Percentiles rank a stretch among this genome's conserved stretches.
phyloP scores from a whole-genome alignment of 805 yeast species.

The Candida ortonii region DNA sequence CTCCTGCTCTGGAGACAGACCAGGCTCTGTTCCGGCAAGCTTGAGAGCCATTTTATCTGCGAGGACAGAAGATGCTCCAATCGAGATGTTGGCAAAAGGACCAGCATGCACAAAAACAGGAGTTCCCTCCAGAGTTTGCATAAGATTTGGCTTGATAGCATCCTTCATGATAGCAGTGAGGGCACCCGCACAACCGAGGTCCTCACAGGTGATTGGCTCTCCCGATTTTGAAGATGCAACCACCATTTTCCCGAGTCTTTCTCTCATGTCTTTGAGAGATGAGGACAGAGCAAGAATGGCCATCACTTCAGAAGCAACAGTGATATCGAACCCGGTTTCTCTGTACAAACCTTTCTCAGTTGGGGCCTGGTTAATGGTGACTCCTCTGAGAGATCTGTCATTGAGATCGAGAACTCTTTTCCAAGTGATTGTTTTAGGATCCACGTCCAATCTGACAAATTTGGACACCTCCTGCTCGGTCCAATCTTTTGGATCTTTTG shows the following conservation, averaged over 20 bases:
- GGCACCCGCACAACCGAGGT: constrained; percentile 94
- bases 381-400: constrained; percentile 85
- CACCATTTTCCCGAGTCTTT: constrained; percentile 84
- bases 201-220: constrained; percentile 88
- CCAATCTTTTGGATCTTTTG: constrained; percentile 77
- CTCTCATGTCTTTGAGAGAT: constrained; percentile 77
- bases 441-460: constrained; percentile 84
- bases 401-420: constrained; percentile 92
- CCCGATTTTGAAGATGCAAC: constrained; percentile 77
- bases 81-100: constrained; percentile 95
- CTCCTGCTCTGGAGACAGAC: constrained; percentile 33
- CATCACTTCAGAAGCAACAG: constrained; percentile 96
- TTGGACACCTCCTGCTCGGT: constrained; percentile 68
- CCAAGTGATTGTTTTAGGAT: constrained; percentile 87
- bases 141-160: constrained; percentile 92
- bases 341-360: constrained; percentile 89
- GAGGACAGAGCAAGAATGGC: constrained; percentile 87
- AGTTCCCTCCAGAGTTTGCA: constrained; percentile 97
- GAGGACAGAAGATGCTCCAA: constrained; percentile 92
- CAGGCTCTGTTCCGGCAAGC: constrained; percentile 67
- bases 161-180: constrained; percentile 91
- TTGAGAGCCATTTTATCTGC: constrained; percentile 93
- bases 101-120: constrained; percentile 98
- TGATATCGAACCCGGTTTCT: constrained; percentile 89
- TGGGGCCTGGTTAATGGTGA: constrained; percentile 88